phyloP scores from a whole-genome alignment of 345 rosid species.

The Pistacia integerrima region DNA sequence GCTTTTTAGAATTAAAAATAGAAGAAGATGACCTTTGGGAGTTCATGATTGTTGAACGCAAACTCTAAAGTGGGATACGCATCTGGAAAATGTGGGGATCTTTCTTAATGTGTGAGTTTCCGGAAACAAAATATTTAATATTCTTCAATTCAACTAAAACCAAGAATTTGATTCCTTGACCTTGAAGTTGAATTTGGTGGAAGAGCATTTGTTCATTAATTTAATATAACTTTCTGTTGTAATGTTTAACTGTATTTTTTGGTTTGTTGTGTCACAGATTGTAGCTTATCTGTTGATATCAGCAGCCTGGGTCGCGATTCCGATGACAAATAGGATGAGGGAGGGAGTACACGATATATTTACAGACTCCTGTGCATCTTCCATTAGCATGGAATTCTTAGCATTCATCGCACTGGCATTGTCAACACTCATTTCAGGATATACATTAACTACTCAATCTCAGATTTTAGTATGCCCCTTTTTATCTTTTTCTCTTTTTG shows the following conservation, averaged over 20 bases:
- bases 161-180: not conserved
- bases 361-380: constrained; percentile 72
- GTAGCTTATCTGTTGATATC: constrained; percentile 71
- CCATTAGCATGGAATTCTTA: constrained; percentile 73
- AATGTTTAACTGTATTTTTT: not conserved
- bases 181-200: no score
- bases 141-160: not conserved
- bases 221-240: not conserved
- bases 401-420: constrained; percentile 67
- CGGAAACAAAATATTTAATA: not conserved
- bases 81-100: not conserved
- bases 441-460: constrained; percentile 67
- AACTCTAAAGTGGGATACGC: not conserved
- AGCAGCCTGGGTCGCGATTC: constrained; percentile 74
- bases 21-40: no score
- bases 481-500: not conserved
- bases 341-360: constrained; percentile 60
- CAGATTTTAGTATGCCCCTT: constrained; percentile 35
- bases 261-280: constrained; percentile 39
- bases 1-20: no score
- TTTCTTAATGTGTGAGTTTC: not conserved
- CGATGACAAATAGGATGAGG: constrained; percentile 72
- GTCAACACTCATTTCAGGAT: constrained; percentile 77
- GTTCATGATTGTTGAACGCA: no score
- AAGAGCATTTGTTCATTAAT: not conserved